These are phyloP conservation scores for Trichocladium antarcticum DNA, from an alignment of 495 filamentous ascomycete species.

Conservation along the genomic window DNA sequence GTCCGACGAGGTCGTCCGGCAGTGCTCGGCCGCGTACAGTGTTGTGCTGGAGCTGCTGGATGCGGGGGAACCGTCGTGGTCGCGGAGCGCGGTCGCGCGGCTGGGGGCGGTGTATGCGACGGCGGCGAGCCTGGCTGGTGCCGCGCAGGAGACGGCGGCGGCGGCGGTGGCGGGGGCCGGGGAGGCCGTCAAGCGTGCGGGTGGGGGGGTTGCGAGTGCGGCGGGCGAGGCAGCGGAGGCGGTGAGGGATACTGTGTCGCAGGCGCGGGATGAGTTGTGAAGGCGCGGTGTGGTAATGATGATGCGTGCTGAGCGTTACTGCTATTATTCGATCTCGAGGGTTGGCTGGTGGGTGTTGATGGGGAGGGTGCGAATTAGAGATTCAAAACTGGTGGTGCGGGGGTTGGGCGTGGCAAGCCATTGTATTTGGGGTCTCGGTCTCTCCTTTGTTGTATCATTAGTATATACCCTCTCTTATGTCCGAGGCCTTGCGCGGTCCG, in stretches of 20 bases:
- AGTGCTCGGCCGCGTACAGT: constrained; percentile 58
- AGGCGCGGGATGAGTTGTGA: constrained; percentile 55
- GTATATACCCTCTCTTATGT: constrained; percentile 7
- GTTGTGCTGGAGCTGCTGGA: constrained; percentile 66
- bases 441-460: constrained; percentile 8
- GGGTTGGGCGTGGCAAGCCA: not conserved
- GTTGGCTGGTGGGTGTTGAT: no score
- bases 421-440: not conserved
- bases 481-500: no score
- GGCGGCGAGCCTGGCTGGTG: constrained; percentile 28
- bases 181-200: constrained; percentile 22
- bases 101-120: constrained; percentile 50
- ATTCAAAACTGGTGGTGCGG: not conserved
- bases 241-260: constrained; percentile 39
- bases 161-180: constrained; percentile 14
- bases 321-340: not conserved
- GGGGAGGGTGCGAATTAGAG: not conserved
- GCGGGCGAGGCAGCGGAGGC: constrained; percentile 37
- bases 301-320: constrained; percentile 4
- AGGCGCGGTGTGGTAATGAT: constrained; percentile 9
- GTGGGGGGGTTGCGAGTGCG: constrained; percentile 26
- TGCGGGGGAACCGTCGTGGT: constrained; percentile 72
- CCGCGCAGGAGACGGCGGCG: constrained; percentile 23
- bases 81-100: constrained; percentile 64
- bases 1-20: constrained; percentile 41